Evolutionary conservation across 129 eudicot species (phyloP).

Genomic region (carrot (Daucus carota)): DNA sequence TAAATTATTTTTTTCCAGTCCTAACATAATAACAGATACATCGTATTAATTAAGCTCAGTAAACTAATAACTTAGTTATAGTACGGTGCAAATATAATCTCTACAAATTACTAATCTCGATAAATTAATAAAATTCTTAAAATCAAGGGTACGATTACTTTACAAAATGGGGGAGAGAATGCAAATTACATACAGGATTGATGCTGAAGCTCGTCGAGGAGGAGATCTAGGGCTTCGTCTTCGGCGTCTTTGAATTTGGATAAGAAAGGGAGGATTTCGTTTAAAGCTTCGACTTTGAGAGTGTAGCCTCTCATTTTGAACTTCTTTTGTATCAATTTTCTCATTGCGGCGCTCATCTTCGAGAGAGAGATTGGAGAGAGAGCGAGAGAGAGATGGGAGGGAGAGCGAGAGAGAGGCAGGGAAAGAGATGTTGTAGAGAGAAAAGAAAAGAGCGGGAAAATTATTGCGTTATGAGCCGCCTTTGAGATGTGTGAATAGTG

Average conservation of each 20-base stretch:
- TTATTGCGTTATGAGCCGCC: neutral
- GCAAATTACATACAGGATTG: constrained; percentile 27
- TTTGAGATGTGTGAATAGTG: neutral
- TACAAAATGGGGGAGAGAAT: neutral
- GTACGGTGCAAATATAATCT: neutral
- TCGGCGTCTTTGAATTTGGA: constrained; percentile 36
- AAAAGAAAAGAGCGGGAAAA: neutral
- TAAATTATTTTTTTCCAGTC: no score
- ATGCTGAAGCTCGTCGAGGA: constrained; percentile 65
- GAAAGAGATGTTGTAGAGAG: no score
- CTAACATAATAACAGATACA: no score
- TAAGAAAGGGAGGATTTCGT: constrained; percentile 52
- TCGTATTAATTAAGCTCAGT: neutral
- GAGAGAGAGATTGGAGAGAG: neutral
- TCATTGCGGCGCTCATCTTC: constrained; percentile 39
- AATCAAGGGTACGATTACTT: no score
- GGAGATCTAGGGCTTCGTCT: constrained; percentile 67
- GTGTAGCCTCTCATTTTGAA: constrained; percentile 67
- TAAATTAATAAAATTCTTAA: neutral
- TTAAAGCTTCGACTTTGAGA: constrained; percentile 66
- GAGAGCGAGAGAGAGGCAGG: neutral
- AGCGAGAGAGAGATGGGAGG: neutral
- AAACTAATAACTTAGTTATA: no score
- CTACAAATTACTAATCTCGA: neutral
- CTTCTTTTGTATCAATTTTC: constrained; percentile 59